Evolutionary conservation across 345 rosid species (phyloP).

Genomic region (Passiflora organensis): DNA sequence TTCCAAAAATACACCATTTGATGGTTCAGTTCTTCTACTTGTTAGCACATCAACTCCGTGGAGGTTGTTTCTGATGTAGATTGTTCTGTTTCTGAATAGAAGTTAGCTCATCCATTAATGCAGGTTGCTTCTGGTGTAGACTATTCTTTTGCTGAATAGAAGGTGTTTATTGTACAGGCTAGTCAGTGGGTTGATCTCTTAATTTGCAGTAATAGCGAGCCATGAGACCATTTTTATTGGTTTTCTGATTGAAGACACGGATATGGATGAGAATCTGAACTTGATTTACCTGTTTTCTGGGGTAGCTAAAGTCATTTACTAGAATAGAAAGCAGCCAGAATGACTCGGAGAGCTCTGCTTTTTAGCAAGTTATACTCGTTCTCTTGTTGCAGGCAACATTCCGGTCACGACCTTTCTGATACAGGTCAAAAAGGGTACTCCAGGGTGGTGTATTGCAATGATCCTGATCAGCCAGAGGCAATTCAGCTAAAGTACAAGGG

Average conservation of each 20-base stretch:
- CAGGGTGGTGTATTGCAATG: constrained; percentile 84
- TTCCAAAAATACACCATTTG: constrained; percentile 1
- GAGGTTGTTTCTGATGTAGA: not conserved
- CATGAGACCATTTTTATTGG: not conserved
- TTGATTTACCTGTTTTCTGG: constrained; percentile 1
- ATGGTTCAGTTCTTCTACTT: not conserved
- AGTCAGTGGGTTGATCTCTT: no score
- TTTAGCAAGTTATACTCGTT: constrained; percentile 63
- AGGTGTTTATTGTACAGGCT: no score
- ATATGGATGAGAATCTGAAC: constrained; percentile 17
- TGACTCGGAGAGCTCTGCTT: constrained; percentile 36
- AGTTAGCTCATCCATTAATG: no score
- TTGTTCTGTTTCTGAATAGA: not conserved
- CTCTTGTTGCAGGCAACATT: constrained; percentile 39
- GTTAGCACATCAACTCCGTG: not conserved
- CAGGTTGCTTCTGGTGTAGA: no score
- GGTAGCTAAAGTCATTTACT: constrained; percentile 10
- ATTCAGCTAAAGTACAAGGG: constrained; percentile 54
- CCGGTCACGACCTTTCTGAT: constrained; percentile 44
- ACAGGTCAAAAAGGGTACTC: constrained; percentile 72
- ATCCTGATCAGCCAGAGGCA: constrained; percentile 60
- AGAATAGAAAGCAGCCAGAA: constrained; percentile 17
- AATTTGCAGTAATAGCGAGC: not conserved
- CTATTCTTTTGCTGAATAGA: no score
- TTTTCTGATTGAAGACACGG: not conserved